Evolutionary conservation across 257 asterid species (phyloP), one percentile per base, ranked within the genome.

Genomic region (Plantago ovata): DNA sequence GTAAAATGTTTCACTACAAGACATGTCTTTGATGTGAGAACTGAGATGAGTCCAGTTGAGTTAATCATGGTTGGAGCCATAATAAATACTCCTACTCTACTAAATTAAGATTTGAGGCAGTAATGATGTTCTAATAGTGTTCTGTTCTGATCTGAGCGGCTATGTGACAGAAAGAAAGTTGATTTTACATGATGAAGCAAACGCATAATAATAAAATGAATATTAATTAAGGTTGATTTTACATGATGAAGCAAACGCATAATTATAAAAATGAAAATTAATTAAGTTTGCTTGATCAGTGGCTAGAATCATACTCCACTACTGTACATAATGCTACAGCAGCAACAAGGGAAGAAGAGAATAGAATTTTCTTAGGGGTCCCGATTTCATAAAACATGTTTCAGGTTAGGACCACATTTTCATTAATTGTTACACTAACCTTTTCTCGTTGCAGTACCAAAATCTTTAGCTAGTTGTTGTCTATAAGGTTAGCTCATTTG

Each of bases 281-380:
- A n/a, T n/a, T n/a, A 65, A 62, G 40, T 43, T 68, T 72, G 75
- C 75, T 66, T 62, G 56, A 77, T 66, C 40, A 66, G 76, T 77
- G 77, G 70, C 19, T 63, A 61, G 49, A 77, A 77, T 73, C 77
- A 69, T 69, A 44, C 44, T 54, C 33, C 6, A 28, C 7, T 28
- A 28, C 4, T 2, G 36, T 28, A 28, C 7, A n/a, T 28, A 28
- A 8, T 28, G 36, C 7, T 1, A 4, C 36, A 28, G n/a, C n/a
- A n/a, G n/a, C n/a, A n/a, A n/a, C n/a, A n/a, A n/a, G n/a, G n/a
- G n/a, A n/a, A n/a, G n/a, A n/a, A n/a, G n/a, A n/a, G n/a, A n/a
- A n/a, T n/a, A n/a, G n/a, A n/a, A n/a, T n/a, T n/a, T n/a, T n/a
- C n/a, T n/a, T n/a, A n/a, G 14, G 24, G 70, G 65, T 47, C 58